phyloP scores from a whole-genome alignment of 495 filamentous ascomycete species.

The Aspergillus heteromorphus region DNA sequence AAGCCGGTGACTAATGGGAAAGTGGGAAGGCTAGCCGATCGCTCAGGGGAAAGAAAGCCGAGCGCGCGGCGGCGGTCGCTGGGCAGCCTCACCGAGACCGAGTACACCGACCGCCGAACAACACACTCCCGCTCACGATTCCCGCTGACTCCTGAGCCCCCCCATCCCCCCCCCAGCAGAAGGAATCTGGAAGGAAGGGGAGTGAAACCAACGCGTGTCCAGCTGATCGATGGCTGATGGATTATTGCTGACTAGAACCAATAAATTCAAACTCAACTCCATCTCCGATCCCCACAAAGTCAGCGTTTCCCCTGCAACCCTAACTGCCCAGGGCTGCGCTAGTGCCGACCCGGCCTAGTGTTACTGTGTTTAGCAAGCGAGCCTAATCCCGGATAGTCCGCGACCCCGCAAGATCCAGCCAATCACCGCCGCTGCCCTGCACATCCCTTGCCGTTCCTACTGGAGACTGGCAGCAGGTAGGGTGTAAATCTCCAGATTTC shows the following conservation, averaged over 20 bases:
- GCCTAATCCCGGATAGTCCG: not conserved
- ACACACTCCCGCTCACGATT: no score
- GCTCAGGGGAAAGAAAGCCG: not conserved
- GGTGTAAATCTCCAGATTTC: not conserved
- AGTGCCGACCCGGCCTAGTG: conserved; percentile 4
- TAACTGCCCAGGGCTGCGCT: conserved; percentile 10
- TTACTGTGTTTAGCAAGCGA: conserved; percentile 3
- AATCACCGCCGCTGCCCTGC: conserved; percentile 1
- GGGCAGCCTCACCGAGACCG: no score
- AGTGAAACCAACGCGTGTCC: not conserved
- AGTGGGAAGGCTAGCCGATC: not conserved
- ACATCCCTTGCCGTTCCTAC: conserved; percentile 8
- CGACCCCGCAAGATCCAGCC: conserved; percentile 17
- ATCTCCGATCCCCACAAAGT: not conserved
- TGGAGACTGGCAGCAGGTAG: not conserved
- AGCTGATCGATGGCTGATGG: not conserved
- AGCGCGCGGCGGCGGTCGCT: no score
- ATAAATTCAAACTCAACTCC: not conserved
- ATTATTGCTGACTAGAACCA: not conserved
- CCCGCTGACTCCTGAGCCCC: no score
- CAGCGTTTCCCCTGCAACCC: conserved; percentile 8
- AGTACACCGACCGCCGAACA: no score
- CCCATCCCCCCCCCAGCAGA: no score
- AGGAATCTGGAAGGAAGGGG: not conserved
- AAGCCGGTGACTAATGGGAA: not conserved